phyloP scores from a whole-genome alignment of 2,329 filamentous ascomycete genomes.

The Phaeosphaeria sp. region DNA sequence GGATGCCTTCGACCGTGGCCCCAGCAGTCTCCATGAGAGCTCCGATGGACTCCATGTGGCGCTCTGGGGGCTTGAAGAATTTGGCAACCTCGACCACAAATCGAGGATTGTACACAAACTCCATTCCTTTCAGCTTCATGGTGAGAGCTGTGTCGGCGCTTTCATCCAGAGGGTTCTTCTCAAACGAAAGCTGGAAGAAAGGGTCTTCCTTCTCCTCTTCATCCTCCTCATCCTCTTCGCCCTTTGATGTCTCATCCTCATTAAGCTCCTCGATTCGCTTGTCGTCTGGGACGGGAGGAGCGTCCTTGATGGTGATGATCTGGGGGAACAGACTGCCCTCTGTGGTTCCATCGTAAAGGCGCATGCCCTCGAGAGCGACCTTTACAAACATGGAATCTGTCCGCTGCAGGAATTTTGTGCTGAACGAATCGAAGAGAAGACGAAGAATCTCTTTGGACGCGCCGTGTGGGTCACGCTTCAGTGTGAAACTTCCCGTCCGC shows the following conservation, averaged over 20 bases:
- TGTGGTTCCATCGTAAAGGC: constrained; percentile 95
- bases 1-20: constrained; percentile 90
- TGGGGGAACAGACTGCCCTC: constrained; percentile 90
- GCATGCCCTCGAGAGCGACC: constrained; percentile 87
- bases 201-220: constrained; percentile 67
- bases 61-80: constrained; percentile 95
- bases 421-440: constrained; percentile 93
- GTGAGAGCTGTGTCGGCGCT: constrained; percentile 90
- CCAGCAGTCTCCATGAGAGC: constrained; percentile 95
- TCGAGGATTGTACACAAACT: constrained; percentile 96
- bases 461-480: constrained; percentile 85
- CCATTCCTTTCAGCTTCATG: constrained; percentile 91
- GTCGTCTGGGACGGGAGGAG: constrained; percentile 64
- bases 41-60: constrained; percentile 97
- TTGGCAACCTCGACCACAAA: constrained; percentile 89
- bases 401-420: constrained; percentile 85
- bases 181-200: constrained; percentile 91
- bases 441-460: constrained; percentile 82
- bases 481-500: constrained; percentile 94
- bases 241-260: constrained; percentile 54
- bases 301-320: constrained; percentile 94
- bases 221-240: constrained; percentile 53
- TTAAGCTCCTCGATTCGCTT: constrained; percentile 57
- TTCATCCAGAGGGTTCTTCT: constrained; percentile 92
- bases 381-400: constrained; percentile 91